phyloP scores from a whole-genome alignment of 257 asterid species.

The Solanum ossicruentum region DNA sequence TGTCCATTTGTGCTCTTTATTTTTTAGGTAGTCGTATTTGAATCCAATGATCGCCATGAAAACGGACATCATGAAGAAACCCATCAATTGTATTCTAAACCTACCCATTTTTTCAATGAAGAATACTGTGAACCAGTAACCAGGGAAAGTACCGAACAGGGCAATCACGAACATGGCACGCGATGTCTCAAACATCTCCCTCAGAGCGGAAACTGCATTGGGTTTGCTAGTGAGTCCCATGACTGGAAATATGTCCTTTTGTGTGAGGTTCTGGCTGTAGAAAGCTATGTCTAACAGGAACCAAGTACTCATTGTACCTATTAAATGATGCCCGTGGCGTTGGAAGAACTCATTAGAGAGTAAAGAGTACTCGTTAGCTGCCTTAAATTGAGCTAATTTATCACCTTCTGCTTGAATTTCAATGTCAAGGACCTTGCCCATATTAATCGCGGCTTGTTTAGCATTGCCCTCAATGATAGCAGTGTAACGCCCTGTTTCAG shows the following conservation, averaged over 20 bases:
- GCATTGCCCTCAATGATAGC: slow-evolving; percentile 37
- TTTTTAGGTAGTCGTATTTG: slow-evolving; percentile 36
- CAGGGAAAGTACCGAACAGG: slow-evolving; percentile 36
- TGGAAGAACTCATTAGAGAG: slow-evolving; percentile 15
- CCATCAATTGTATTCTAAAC: slow-evolving; percentile 36
- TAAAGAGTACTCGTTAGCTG: slow-evolving; percentile 15
- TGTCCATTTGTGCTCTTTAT: slow-evolving; percentile 20
- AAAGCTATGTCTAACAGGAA: slow-evolving; percentile 41
- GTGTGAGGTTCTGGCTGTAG: slow-evolving; percentile 42
- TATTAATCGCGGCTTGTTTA: slow-evolving; percentile 39
- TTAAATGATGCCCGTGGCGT: slow-evolving; percentile 33
- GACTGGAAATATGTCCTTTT: slow-evolving; percentile 30
- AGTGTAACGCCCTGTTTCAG: slow-evolving; percentile 53
- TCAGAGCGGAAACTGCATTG: slow-evolving; percentile 23
- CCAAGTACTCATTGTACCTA: slow-evolving; percentile 41
- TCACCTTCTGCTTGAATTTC: slow-evolving; percentile 25
- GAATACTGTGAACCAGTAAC: slow-evolving; percentile 47
- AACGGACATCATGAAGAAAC: slow-evolving; percentile 53
- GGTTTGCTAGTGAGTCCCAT: slow-evolving; percentile 38
- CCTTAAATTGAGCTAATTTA: not conserved
- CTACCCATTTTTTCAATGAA: slow-evolving; percentile 36
- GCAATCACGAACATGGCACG: slow-evolving; percentile 44
- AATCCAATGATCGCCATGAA: slow-evolving; percentile 41
- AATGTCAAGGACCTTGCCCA: slow-evolving; percentile 40
- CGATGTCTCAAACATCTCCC: slow-evolving; percentile 28